Evolutionary conservation across 805 yeast species (phyloP).

Genomic region (Candida nanaspora): DNA sequence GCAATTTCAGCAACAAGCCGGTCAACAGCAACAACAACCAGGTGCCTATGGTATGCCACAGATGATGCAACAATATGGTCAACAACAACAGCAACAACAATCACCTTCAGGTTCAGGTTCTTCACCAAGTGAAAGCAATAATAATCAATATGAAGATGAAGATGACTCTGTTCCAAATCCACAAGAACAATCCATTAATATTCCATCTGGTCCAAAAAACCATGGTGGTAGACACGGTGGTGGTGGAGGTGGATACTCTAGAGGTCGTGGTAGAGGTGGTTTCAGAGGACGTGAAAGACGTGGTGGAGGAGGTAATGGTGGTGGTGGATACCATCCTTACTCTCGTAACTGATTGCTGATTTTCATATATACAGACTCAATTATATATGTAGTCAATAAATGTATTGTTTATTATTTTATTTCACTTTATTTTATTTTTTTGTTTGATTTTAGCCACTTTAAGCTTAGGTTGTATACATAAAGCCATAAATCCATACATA

Average conservation of each 20-base stretch:
- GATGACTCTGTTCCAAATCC: constrained; percentile 29
- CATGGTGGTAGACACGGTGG: constrained; percentile 2
- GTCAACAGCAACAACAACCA: constrained; percentile 17
- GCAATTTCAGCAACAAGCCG: constrained; percentile 50
- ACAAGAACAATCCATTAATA: constrained; percentile 21
- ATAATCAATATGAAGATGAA: neutral
- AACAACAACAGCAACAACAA: constrained; percentile 4
- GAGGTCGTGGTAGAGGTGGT: constrained; percentile 8
- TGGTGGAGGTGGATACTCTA: constrained; percentile 8
- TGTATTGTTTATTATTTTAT: no score
- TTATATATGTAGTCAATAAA: no score
- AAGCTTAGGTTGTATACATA: no score
- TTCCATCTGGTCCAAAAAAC: constrained; percentile 27
- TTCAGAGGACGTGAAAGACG: constrained; percentile 10
- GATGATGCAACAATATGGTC: constrained; percentile 21
- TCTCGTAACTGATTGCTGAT: constrained; percentile 10
- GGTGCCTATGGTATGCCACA: constrained; percentile 26
- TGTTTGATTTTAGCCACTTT: no score
- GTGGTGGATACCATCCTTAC: constrained; percentile 27
- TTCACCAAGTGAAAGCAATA: neutral
- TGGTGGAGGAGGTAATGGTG: constrained; percentile 13
- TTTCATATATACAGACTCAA: no score
- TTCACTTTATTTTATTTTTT: no score
- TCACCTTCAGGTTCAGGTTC: constrained; percentile 1
- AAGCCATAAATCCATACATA: no score